Evolutionary conservation across 1,284 basidiomycete genomes (phyloP).

Genomic region (Kwoniella shivajii): DNA sequence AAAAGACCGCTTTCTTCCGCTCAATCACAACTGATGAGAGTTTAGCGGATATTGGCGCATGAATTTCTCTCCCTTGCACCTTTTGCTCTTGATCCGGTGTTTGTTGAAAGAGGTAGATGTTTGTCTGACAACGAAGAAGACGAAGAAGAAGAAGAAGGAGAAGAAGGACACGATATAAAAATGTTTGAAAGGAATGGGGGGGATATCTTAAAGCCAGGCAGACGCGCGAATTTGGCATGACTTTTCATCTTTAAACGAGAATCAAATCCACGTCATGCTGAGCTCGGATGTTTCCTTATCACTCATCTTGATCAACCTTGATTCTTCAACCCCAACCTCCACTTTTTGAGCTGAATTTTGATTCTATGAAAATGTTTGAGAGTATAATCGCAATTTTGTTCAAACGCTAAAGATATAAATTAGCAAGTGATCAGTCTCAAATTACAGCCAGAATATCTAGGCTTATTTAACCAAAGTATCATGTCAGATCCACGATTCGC

Average conservation of each 20-base stretch:
- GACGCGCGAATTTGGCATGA: background rate
- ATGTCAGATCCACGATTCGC: constrained; percentile 75
- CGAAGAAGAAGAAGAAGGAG: background rate
- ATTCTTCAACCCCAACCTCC: constrained; percentile 3
- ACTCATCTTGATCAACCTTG: background rate
- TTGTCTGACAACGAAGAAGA: background rate
- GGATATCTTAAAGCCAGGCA: background rate
- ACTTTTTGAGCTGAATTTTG: background rate
- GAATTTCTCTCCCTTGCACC: background rate
- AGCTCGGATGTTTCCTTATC: background rate
- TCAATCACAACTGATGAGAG: background rate
- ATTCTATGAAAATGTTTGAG: background rate
- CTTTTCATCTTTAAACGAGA: background rate
- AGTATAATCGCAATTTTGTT: too few relatives aligned
- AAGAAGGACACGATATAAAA: background rate
- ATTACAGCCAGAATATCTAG: background rate
- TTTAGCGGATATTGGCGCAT: background rate
- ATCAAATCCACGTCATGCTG: constrained; percentile 11
- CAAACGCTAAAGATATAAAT: too few relatives aligned
- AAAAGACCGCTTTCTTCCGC: too few relatives aligned
- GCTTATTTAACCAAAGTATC: background rate
- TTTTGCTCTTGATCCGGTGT: background rate
- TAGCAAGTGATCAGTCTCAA: too few relatives aligned
- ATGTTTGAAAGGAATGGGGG: background rate
- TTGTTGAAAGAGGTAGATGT: background rate